phyloP scores from a whole-genome alignment of 345 rosid genomes.

The Anastatica hierochuntica region DNA sequence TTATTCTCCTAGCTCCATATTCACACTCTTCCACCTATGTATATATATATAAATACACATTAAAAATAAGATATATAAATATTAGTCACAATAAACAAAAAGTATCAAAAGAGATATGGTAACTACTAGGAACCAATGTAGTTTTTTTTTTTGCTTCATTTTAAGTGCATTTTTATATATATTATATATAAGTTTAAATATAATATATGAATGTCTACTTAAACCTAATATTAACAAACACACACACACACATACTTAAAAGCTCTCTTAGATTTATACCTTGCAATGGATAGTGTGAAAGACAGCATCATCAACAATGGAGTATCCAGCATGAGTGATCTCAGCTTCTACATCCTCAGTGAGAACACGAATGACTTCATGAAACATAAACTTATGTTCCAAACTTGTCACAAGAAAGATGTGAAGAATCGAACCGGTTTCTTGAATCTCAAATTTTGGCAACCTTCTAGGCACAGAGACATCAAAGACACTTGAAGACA shows the following conservation, averaged over 20 bases:
- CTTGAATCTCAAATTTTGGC: slow-evolving; percentile 25
- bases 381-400: slow-evolving; percentile 19
- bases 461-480: slow-evolving; percentile 3
- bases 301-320: slow-evolving; percentile 19
- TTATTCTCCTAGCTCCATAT: slow-evolving; percentile 6
- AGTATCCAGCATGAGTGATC: slow-evolving; percentile 24
- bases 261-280: too few species aligned
- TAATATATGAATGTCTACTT: background rate
- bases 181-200: too few species aligned
- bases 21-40: slow-evolving; percentile 22
- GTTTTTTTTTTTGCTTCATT: background rate
- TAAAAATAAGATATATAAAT: background rate
- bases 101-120: background rate
- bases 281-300: slow-evolving; percentile 29
- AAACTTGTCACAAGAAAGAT: slow-evolving; percentile 24
- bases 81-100: background rate
- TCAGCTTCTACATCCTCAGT: slow-evolving; percentile 20
- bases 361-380: slow-evolving; percentile 19
- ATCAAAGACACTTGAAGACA: slow-evolving; percentile 1
- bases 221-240: too few species aligned
- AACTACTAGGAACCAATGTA: too few species aligned
- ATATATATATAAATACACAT: background rate
- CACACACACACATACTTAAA: too few species aligned
- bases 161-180: background rate
- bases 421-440: slow-evolving; percentile 14